Evolutionary conservation across 2,329 filamentous ascomycete genomes (phyloP), one percentile per base, ranked within the genome.

Genomic region (Capronia americana): DNA sequence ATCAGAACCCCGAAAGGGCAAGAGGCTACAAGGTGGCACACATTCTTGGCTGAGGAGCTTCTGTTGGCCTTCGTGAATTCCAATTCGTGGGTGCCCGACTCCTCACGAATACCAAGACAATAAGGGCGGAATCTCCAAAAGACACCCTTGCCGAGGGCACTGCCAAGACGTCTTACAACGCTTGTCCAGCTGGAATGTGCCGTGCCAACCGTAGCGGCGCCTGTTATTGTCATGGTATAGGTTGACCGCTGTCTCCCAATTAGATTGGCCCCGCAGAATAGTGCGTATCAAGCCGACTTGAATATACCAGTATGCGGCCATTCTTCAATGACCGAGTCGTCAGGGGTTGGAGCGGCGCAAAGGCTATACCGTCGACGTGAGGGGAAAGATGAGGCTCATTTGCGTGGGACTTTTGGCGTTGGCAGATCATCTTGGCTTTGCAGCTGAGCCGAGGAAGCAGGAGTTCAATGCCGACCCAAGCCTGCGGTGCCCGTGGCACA

Each of bases 11-110:
- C 46, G 41, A 28, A 50, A 23, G 26, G 57, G 34, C 28, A 60
- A 60, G 46, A 60, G 50, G 57, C 46, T 60, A 38, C 30, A 41
- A 60, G 28, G 41, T 59, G 57, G 57, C 57, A 32, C 57, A 59
- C 44, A 59, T 48, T 23, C 57, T 59, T 59, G 41, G 57, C 57
- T 23, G 26, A n/a, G 57, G 57, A 38, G 57, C 24, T 50, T 60
- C 30, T 28, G 20, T 28, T 28, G 28, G n/a, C 7, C 44, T 24
- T 51, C n/a, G 23, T 24, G 10, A 2, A 30, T 4, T 34, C 12
- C 12, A 24, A 48, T 46, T 32, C 44, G 41, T 38, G 24, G 48
- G 10, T 57, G 14, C 26, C 2, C 34, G 30, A 24, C 55, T 57
- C 55, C 55, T 14, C 55, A 38, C 24, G 41, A 20, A 32, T 23